Evolutionary conservation across 139 green algal genomes (phyloP), one percentile per base, ranked within the genome.

Genomic region (Parachlorella kessleri): DNA sequence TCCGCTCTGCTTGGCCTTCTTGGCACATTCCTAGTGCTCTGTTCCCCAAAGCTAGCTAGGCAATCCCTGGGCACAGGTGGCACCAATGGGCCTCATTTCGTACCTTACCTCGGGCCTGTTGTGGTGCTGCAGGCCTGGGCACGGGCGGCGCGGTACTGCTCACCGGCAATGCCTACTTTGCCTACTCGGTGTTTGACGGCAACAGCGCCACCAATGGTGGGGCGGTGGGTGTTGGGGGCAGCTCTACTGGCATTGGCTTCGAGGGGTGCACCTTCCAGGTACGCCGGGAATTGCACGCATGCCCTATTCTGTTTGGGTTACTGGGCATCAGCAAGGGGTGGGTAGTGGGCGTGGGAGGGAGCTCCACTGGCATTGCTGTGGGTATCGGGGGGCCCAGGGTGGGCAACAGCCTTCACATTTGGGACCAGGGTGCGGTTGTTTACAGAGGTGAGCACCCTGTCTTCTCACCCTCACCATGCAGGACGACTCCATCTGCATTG

Each of bases 181-280:
- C 54, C 9, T 30, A n/a, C 6, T 39, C 39, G n/a, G 33, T 26
- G 28, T 86, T 86, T 63, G 41, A 69, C 5, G 30, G 32, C 70
- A 86, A 86, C 59, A 28, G 30, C 1, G 81, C 54, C 2, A 69
- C 66, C 37, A 80, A 54, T 36, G 81, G 81, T 36, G 81, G 81
- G 24, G 81, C 75, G 6, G 75, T 86, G 55, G 81, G 68, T 10
- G 70, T 86, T 35, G 81, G 81, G 33, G 73, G 72, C 32, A 82
- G 74, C 40, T 81, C 81, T 21, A 55, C 36, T 0, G 76, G 72
- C 21, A 79, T 86, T 26, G 78, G 65, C 41, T 86, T 86, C 26
- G 77, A 86, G 38, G 70, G 70, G n/a, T 86, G 81, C 76, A 66
- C 70, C 54, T 86, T 83, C 73, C n/a, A n/a, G n/a, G n/a, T n/a